A percentile compares a stretch with the other conserved stretches of the same genome.
Conservation (phyloP, 179 eudicot genomes). For the Beta lomatogona region DNA sequence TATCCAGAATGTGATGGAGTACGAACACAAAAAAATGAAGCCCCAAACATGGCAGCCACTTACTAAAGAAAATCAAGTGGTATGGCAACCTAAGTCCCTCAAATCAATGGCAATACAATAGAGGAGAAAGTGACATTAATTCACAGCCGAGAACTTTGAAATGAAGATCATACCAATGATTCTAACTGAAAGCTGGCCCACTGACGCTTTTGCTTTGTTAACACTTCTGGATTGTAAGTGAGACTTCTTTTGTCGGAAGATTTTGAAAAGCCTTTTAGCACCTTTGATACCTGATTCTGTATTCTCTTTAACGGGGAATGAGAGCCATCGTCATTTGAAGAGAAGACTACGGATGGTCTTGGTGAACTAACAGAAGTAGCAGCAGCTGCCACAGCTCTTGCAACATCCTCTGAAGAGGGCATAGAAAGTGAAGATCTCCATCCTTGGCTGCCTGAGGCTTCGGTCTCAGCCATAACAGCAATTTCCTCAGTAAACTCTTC, state of each 20-base stretch:
- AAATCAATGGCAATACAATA: not conserved
- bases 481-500: conserved; percentile 31
- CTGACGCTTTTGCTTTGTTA: conserved; percentile 96
- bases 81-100: not conserved
- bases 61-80: not conserved
- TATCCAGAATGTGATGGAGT: not conserved
- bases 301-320: conserved; percentile 68
- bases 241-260: conserved; percentile 63
- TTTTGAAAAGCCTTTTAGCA: conserved; percentile 76
- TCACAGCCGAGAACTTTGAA: not conserved
- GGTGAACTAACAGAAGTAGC: conserved; percentile 68
- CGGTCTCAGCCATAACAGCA: conserved; percentile 53
- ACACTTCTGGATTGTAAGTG: conserved; percentile 81
- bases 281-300: conserved; percentile 67
- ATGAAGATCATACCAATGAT: conserved; percentile 58
- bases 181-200: conserved; percentile 93
- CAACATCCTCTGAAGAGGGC: conserved; percentile 86
- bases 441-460: conserved; percentile 62
- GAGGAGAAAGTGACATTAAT: not conserved
- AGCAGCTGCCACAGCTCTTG: conserved; percentile 80
- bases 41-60: conserved; percentile 10
- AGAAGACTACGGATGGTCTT: conserved; percentile 73
- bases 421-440: conserved; percentile 61
- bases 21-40: not conserved
- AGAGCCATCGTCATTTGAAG: conserved; percentile 65